Base-by-base conservation (phyloP, 805 yeast genomes). In the Torulaspora gathmanii region DNA sequence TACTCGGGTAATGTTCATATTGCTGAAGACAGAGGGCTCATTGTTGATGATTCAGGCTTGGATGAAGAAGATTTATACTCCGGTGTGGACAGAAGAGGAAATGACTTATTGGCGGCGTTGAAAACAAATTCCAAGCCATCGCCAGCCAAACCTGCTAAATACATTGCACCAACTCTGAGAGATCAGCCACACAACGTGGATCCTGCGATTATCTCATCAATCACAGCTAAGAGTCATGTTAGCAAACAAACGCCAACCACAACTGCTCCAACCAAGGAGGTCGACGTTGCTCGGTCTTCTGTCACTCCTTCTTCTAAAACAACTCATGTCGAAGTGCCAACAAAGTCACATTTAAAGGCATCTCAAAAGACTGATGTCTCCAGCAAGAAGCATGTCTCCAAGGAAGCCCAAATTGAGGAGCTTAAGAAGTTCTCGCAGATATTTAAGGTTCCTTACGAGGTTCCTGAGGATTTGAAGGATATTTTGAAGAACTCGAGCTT, bases 41-140 rank as follows among this genome's bases (percentile, higher is more conserved):
- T 64, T 13, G 76, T 84, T 30, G 95, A 86, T 61, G 96, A 86
- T 59, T 78, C 85, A 48, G 95, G 95, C 13, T 54, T 86, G 54
- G 98, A 93, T 65, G 99, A 93, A 69, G 99, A 93, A 65, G 96
- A 90, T 65, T 86, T 86, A 66, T 93, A 90, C 61, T 88, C 96
- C 4, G 97, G 97, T 40, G 99, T 89, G 36, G 81, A 76, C 47
- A 78, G 93, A 58, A 60, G 67, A 49, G 67, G 67, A 22, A 68
- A 65, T 38, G 67, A 63, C 38, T 46, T 64, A 23, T 51, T 64
- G 16, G 68, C 68, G 4, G 54, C 63, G 10, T 54, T 64, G 44
- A 63, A 64, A 40, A 46, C 54, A 9, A 63, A 57, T 30, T 53
- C 67, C 10, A 62, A 60, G 38, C 61, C 57, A 26, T 43, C 48